These are phyloP conservation scores for Arachnopeziza araneosa DNA, from an alignment of 2,329 filamentous ascomycete species.

Conservation along the genomic window DNA sequence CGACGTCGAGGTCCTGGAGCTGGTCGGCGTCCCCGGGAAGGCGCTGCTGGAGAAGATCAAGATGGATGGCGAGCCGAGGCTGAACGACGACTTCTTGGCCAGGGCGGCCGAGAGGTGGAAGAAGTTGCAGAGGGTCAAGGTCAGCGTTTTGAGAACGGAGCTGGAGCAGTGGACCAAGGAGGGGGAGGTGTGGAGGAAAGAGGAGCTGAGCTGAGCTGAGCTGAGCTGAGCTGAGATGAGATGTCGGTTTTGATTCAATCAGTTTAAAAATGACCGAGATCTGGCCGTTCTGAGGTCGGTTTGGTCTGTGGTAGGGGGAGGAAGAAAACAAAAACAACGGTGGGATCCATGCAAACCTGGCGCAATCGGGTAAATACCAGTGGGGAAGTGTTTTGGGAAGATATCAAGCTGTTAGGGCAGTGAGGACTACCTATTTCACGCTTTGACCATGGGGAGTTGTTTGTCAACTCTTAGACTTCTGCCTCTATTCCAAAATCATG, in stretches of 20 bases:
- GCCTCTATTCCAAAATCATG: not conserved
- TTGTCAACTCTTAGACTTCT: not conserved
- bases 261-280: too few relatives aligned
- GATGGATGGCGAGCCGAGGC: constrained; percentile 4
- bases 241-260: not conserved
- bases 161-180: constrained; percentile 17
- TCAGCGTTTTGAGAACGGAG: constrained; percentile 22
- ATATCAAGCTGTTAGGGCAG: not conserved
- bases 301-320: too few relatives aligned
- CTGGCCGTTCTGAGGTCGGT: too few relatives aligned
- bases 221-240: too few relatives aligned
- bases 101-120: constrained; percentile 7
- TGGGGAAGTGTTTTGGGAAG: not conserved
- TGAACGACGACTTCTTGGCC: constrained; percentile 10
- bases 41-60: constrained; percentile 20
- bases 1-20: constrained; percentile 19
- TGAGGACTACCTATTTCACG: not conserved
- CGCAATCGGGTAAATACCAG: not conserved
- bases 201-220: not conserved
- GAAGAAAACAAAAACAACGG: not conserved
- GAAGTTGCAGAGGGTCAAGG: constrained; percentile 18
- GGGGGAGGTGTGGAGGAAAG: constrained; percentile 10
- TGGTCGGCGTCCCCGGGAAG: constrained; percentile 22
- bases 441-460: not conserved
- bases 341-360: not conserved